Conservation (phyloP, 345 rosid genomes). For the Angophora floribunda region DNA sequence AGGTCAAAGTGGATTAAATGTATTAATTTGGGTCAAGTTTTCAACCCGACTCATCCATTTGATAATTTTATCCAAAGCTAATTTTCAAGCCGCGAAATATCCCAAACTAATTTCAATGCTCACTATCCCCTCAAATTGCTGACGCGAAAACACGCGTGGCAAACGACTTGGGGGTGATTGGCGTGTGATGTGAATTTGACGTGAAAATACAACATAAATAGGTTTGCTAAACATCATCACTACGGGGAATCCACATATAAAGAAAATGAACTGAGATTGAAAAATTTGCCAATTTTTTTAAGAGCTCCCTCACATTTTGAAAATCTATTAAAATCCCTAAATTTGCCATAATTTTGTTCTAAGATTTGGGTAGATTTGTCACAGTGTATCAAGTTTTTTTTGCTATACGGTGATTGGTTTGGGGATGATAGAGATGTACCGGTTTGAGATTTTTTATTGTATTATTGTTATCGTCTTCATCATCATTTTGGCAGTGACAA, state of each 20-base stretch:
- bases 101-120: background rate
- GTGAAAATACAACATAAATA: background rate
- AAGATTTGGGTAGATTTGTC: background rate
- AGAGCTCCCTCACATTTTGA: background rate
- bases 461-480: background rate
- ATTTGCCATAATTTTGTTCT: background rate
- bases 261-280: background rate
- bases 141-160: accelerated
- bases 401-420: accelerated
- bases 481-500: background rate
- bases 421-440: background rate
- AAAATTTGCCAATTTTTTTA: background rate
- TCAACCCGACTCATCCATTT: accelerated
- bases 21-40: accelerated
- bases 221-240: accelerated
- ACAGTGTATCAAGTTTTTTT: accelerated
- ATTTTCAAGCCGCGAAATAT: background rate
- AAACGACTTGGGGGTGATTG: accelerated
- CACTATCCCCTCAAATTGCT: background rate
- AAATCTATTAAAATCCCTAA: background rate
- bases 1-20: accelerated
- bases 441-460: background rate
- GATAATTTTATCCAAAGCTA: accelerated
- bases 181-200: background rate
- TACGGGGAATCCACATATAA: background rate